Evolutionary conservation across 75 land plant genomes (phyloP).

Genomic region (Larix kaempferi): DNA sequence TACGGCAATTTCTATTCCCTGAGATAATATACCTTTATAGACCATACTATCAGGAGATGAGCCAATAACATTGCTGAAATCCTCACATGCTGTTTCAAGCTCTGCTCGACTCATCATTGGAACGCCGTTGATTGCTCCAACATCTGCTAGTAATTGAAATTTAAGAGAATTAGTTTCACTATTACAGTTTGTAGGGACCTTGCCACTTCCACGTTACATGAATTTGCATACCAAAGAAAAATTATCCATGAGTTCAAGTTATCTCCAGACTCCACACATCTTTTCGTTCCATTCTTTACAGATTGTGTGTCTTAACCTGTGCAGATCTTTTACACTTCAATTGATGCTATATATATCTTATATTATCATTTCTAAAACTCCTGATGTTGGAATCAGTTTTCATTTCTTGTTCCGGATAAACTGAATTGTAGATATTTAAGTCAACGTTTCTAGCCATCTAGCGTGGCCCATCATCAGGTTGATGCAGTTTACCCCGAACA

Average conservation of each 20-base stretch:
- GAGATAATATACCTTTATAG: constrained; percentile 82
- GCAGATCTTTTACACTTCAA: not conserved
- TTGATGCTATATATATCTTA: too few species aligned
- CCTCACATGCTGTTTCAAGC: constrained; percentile 94
- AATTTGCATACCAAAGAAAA: not conserved
- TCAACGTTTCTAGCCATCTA: too few species aligned
- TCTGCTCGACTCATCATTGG: constrained; percentile 53
- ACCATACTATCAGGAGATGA: constrained; percentile 71
- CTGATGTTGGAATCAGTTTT: too few species aligned
- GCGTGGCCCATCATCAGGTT: too few species aligned
- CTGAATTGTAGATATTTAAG: too few species aligned
- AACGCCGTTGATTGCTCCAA: constrained; percentile 13
- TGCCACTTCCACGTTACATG: not conserved
- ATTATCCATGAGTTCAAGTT: not conserved
- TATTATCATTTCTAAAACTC: too few species aligned
- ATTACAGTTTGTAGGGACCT: not conserved
- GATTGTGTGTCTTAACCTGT: not conserved
- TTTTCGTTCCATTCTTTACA: not conserved
- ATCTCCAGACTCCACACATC: not conserved
- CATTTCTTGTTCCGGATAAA: too few species aligned
- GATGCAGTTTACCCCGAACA: too few species aligned
- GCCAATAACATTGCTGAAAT: constrained; percentile 98
- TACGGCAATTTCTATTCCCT: constrained; percentile 89
- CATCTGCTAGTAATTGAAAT: not conserved
- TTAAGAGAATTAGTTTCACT: not conserved